phyloP scores from a whole-genome alignment of 1,284 basidiomycete species.

The Ustilago nuda region DNA sequence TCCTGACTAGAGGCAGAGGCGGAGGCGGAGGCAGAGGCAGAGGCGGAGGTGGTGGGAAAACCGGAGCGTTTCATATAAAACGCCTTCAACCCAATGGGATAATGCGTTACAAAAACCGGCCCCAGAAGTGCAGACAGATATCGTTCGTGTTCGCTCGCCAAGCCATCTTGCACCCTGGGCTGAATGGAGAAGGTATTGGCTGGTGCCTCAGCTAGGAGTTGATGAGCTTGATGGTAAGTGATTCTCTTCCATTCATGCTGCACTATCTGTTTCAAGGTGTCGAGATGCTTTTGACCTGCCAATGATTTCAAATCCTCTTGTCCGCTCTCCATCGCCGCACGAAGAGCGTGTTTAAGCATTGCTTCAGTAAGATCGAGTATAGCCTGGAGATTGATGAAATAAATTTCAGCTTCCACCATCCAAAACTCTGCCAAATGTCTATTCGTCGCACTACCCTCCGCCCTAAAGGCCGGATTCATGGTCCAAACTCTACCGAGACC shows the following conservation, averaged over 20 bases:
- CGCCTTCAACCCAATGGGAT: constrained; percentile 84
- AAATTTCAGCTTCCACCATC: constrained; percentile 89
- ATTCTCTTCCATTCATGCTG: constrained; percentile 76
- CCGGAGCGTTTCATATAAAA: constrained; percentile 86
- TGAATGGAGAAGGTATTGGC: constrained; percentile 14
- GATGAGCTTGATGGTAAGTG: constrained; percentile 82
- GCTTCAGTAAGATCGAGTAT: constrained; percentile 53
- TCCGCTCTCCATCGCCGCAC: constrained; percentile 13
- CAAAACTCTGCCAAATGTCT: constrained; percentile 98
- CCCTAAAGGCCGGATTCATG: constrained; percentile 89
- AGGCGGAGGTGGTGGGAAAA: background rate
- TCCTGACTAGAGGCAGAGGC: constrained; percentile 58
- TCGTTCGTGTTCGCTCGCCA: constrained; percentile 91
- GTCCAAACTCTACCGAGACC: constrained; percentile 88
- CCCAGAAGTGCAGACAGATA: constrained; percentile 81
- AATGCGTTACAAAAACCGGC: constrained; percentile 92
- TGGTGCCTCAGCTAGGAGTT: constrained; percentile 71
- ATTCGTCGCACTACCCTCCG: constrained; percentile 86
- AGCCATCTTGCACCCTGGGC: constrained; percentile 79
- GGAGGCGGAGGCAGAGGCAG: constrained; percentile 2
- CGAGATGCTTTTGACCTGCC: constrained; percentile 10
- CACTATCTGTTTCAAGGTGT: background rate
- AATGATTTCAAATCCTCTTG: constrained; percentile 46
- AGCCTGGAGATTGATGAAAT: constrained; percentile 42
- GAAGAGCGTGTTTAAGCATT: constrained; percentile 41